Percentiles rank a stretch among this genome's conserved stretches.
These are phyloP conservation scores for Moniliophthora roreri DNA, from an alignment of 1,284 basidiomycete species.

Conservation along the genomic window DNA sequence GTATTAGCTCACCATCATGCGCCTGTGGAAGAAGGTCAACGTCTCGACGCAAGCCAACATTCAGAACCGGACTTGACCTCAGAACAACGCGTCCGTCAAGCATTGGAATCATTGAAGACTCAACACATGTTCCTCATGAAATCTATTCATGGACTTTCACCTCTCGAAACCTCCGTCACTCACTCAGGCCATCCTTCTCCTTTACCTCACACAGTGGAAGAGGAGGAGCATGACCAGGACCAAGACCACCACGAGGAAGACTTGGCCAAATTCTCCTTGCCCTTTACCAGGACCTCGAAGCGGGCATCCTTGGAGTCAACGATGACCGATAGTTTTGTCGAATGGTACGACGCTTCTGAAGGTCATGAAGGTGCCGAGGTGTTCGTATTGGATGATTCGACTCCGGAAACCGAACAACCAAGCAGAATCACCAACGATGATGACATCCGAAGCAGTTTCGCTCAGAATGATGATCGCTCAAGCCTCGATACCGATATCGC, in stretches of 20 bases:
- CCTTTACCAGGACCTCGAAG: constrained; percentile 37
- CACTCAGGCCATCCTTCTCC: constrained; percentile 38
- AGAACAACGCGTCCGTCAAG: constrained; percentile 40
- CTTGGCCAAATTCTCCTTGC: constrained; percentile 26
- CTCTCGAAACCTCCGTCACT: constrained; percentile 32
- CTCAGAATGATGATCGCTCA: constrained; percentile 39
- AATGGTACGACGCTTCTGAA: constrained; percentile 75
- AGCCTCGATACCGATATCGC: constrained; percentile 47
- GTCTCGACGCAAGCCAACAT: constrained; percentile 3
- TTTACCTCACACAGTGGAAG: constrained; percentile 50
- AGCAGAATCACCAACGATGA: constrained; percentile 38
- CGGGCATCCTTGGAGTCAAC: constrained; percentile 55
- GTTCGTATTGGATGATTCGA: constrained; percentile 56
- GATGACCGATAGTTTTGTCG: constrained; percentile 55
- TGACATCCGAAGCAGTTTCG: constrained; percentile 39
- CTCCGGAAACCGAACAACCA: constrained; percentile 43
- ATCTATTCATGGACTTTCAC: constrained; percentile 37
- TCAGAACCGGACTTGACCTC: constrained; percentile 7
- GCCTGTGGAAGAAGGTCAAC: constrained; percentile 15
- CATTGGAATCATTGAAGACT: constrained; percentile 54
- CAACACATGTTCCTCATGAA: constrained; percentile 56
- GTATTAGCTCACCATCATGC: constrained; percentile 17
- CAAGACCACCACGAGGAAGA: constrained; percentile 11
- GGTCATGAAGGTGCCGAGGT: constrained; percentile 62
- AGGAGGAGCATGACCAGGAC: constrained; percentile 52